A percentile compares a stretch with the other conserved stretches of the same genome.
These are phyloP conservation scores for Brassica juncea DNA, from an alignment of 345 rosid genomes.

Conservation along the genomic window DNA sequence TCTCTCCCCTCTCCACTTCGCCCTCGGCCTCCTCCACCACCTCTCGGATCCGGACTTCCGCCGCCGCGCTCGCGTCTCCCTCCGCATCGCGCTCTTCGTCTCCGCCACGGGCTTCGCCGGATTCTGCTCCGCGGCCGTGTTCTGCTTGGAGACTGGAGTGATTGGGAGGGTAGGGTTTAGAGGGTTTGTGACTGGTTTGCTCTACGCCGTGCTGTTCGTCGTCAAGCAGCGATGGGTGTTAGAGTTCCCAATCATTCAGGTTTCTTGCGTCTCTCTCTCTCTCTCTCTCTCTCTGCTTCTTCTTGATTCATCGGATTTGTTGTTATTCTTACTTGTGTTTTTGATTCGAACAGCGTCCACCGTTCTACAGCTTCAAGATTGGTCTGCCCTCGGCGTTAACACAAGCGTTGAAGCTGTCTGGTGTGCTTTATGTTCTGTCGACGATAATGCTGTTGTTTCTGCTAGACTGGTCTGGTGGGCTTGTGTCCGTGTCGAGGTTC, in stretches of 20 bases:
- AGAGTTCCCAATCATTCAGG: conserved; percentile 93
- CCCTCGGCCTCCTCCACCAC: conserved; percentile 41
- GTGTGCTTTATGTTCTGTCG: conserved; percentile 49
- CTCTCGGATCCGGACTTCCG: conserved; percentile 50
- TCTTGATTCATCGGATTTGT: not conserved
- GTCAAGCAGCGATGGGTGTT: conserved; percentile 69
- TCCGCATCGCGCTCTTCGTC: conserved; percentile 49
- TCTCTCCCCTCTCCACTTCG: conserved; percentile 48
- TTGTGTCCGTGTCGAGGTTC: conserved; percentile 47
- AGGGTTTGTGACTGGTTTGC: conserved; percentile 68
- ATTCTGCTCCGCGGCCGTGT: conserved; percentile 43
- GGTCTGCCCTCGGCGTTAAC: conserved; percentile 60
- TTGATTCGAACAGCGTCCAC: conserved; percentile 60
- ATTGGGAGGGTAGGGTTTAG: conserved; percentile 57
- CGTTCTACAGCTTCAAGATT: conserved; percentile 86
- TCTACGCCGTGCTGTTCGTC: conserved; percentile 55
- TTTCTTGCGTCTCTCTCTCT: conserved; percentile 17
- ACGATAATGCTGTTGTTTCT: conserved; percentile 49
- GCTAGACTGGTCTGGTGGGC: conserved; percentile 43
- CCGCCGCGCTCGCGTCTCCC: conserved; percentile 52
- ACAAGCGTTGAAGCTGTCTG: conserved; percentile 64
- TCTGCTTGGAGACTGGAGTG: conserved; percentile 37
- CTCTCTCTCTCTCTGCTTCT: not conserved
- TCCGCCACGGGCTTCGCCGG: conserved; percentile 51
- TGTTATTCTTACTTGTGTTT: not conserved